Conservation (phyloP, 768 basidiomycete species). For the Leccinum incarnatum region DNA sequence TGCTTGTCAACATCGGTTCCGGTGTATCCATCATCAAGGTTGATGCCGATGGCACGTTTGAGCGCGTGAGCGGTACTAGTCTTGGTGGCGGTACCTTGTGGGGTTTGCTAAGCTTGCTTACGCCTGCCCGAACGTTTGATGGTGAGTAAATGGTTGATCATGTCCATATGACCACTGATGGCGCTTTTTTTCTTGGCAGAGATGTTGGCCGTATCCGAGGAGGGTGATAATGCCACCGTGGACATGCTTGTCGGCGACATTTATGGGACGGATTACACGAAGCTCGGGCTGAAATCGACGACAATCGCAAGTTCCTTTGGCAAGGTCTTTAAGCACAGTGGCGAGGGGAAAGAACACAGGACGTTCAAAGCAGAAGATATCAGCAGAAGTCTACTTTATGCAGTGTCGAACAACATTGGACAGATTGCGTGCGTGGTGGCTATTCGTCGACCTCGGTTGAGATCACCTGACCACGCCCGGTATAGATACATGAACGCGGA, state of each 20-base stretch:
- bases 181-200: constrained; percentile 49
- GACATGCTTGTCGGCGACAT: constrained; percentile 99
- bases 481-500: constrained; percentile 94
- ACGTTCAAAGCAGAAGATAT: constrained; percentile 91
- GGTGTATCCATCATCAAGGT: constrained; percentile 98
- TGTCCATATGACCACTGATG: not conserved
- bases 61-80: constrained; percentile 96
- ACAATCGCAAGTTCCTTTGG: constrained; percentile 99
- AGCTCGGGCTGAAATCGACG: constrained; percentile 93
- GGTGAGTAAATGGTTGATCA: constrained; percentile 55
- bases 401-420: constrained; percentile 98
- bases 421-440: constrained; percentile 89
- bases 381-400: constrained; percentile 90
- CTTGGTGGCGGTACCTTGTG: constrained; percentile 96
- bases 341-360: constrained; percentile 49
- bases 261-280: constrained; percentile 95
- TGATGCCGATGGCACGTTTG: constrained; percentile 91
- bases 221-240: constrained; percentile 89
- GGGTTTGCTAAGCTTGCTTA: constrained; percentile 91
- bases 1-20: constrained; percentile 97
- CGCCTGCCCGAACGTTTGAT: constrained; percentile 94
- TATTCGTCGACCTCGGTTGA: constrained; percentile 4
- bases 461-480: constrained; percentile 14
- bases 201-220: constrained; percentile 92
- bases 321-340: constrained; percentile 93